phyloP scores from a whole-genome alignment of 2,329 filamentous ascomycete genomes.

The Fusarium abutilonis region DNA sequence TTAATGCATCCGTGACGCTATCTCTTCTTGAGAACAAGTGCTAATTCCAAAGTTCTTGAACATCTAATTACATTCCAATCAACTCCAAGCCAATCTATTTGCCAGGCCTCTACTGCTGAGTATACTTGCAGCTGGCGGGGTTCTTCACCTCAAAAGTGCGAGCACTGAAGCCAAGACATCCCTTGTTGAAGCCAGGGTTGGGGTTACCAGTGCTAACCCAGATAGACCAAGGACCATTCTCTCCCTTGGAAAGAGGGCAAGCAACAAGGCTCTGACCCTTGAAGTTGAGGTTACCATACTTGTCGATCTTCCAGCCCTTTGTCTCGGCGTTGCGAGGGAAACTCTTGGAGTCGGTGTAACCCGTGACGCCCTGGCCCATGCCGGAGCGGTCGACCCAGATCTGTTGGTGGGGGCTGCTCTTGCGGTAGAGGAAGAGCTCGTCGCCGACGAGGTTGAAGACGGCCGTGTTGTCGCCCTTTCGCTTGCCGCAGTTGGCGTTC shows the following conservation, averaged over 20 bases:
- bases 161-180: constrained; percentile 51
- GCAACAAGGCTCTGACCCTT: constrained; percentile 58
- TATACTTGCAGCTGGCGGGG: constrained; percentile 54
- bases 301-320: constrained; percentile 58
- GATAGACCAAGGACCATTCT: constrained; percentile 54
- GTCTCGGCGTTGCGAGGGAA: constrained; percentile 56
- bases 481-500: constrained; percentile 59
- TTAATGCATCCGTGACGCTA: too few species aligned
- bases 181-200: constrained; percentile 51
- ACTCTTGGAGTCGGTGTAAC: constrained; percentile 59
- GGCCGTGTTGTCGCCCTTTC: constrained; percentile 52
- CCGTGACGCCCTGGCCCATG: constrained; percentile 65
- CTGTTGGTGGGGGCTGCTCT: constrained; percentile 54
- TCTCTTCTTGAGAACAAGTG: not conserved
- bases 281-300: constrained; percentile 57
- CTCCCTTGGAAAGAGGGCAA: constrained; percentile 58
- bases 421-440: constrained; percentile 59
- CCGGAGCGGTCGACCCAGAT: constrained; percentile 65
- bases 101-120: constrained; percentile 8
- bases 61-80: too few species aligned
- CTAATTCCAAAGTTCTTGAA: too few species aligned
- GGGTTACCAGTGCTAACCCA: constrained; percentile 49
- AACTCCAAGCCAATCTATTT: not conserved
- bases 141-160: constrained; percentile 44
- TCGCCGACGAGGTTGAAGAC: constrained; percentile 60